phyloP scores from a whole-genome alignment of 495 filamentous ascomycete genomes.

The Polyplosphaeria fusca region DNA sequence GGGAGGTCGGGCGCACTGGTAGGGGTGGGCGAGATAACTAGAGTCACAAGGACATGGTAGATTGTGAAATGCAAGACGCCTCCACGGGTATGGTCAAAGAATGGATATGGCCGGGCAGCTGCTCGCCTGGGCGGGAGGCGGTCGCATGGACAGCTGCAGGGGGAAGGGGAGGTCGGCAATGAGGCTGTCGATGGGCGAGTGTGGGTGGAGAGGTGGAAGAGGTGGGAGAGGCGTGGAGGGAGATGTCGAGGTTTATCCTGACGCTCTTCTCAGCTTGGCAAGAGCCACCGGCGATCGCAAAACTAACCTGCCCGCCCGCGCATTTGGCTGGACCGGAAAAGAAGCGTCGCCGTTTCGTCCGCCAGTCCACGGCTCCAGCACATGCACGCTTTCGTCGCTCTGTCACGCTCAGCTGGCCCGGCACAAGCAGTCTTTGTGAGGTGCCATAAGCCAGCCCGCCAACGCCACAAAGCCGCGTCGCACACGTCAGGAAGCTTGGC shows the following conservation, averaged over 20 bases:
- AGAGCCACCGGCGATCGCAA: neutral
- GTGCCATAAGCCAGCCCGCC: no score
- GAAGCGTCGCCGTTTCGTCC: no score
- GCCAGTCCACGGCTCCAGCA: no score
- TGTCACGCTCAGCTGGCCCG: no score
- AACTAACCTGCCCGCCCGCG: no score
- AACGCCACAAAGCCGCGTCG: no score
- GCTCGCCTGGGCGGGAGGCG: neutral
- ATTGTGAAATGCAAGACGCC: slow-evolving; percentile 22
- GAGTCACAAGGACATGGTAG: slow-evolving; percentile 30
- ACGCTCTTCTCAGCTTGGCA: neutral
- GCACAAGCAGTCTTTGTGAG: no score
- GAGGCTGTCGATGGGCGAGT: neutral
- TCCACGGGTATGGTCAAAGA: slow-evolving; percentile 6
- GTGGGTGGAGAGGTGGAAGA: neutral
- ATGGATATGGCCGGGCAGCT: neutral
- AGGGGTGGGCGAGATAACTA: neutral
- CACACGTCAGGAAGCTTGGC: no score
- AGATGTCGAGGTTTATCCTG: neutral
- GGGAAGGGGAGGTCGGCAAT: neutral
- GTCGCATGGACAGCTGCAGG: slow-evolving; percentile 3
- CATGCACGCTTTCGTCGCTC: no score
- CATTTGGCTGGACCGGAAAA: no score
- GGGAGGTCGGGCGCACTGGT: no score
- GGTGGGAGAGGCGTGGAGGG: neutral